Conservation (phyloP, 192 early-diverging fungal genomes). For the Podila epicladia region DNA sequence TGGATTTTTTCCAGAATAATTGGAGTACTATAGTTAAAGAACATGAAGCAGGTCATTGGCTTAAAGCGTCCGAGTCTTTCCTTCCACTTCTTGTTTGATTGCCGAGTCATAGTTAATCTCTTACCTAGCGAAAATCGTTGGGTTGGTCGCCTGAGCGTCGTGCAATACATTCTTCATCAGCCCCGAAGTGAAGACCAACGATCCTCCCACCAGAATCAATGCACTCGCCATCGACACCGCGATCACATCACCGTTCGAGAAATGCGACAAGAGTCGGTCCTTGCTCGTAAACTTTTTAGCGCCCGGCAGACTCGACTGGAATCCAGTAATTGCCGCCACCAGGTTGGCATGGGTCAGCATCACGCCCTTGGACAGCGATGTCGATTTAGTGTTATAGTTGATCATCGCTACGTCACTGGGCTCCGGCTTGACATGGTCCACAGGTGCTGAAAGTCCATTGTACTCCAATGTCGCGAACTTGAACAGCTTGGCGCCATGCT, state of each 20-base stretch:
- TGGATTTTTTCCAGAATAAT: constrained; percentile 45
- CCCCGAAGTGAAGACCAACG: constrained; percentile 29
- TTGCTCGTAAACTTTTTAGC: constrained; percentile 22
- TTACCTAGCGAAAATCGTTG: constrained; percentile 47
- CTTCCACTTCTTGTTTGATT: too few species aligned
- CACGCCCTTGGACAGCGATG: constrained; percentile 78
- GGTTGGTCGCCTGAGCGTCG: constrained; percentile 26
- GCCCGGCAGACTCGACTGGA: constrained; percentile 17
- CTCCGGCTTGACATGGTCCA: constrained; percentile 32
- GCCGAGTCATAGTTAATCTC: not conserved
- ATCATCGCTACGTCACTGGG: constrained; percentile 43
- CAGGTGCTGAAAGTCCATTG: constrained; percentile 4
- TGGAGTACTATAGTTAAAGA: constrained; percentile 14
- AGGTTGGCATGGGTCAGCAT: constrained; percentile 84
- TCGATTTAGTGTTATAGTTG: constrained; percentile 48
- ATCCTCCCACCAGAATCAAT: constrained; percentile 33
- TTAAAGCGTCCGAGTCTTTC: too few species aligned
- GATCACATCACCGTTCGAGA: constrained; percentile 46
- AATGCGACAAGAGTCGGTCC: constrained; percentile 40
- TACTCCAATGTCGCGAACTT: constrained; percentile 35
- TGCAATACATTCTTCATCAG: constrained; percentile 50
- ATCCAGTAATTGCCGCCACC: constrained; percentile 66
- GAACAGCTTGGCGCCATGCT: constrained; percentile 15
- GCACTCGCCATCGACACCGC: constrained; percentile 31
- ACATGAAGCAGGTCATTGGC: not conserved